Evolutionary conservation across 2,329 filamentous ascomycete species (phyloP).

Genomic region (Clarireedia paspali): DNA sequence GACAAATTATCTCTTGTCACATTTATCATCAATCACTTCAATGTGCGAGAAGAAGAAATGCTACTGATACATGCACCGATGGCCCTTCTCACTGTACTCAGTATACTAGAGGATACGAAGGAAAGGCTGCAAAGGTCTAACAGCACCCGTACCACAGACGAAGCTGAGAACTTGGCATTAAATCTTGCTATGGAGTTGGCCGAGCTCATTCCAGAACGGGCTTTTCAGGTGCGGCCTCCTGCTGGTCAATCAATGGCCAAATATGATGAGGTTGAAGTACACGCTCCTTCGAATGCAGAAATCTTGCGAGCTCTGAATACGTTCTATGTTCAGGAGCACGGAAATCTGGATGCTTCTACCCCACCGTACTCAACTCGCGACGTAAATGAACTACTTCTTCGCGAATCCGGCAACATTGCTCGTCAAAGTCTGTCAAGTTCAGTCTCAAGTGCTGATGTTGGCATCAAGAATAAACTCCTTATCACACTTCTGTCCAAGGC

Average conservation of each 20-base stretch:
- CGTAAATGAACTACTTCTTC: constrained; percentile 55
- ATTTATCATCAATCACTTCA: constrained; percentile 84
- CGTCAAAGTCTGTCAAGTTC: constrained; percentile 39
- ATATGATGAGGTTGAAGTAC: constrained; percentile 24
- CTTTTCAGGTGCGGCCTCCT: constrained; percentile 40
- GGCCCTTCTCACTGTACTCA: constrained; percentile 54
- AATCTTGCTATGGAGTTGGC: constrained; percentile 49
- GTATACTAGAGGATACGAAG: constrained; percentile 49
- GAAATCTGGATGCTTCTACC: constrained; percentile 54
- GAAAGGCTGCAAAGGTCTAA: constrained; percentile 29
- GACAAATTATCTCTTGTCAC: constrained; percentile 64
- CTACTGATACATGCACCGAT: constrained; percentile 76
- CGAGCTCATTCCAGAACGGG: constrained; percentile 56
- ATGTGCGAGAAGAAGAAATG: constrained; percentile 95
- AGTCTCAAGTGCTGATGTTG: constrained; percentile 40
- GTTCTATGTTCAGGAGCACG: constrained; percentile 66
- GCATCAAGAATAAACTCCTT: constrained; percentile 51
- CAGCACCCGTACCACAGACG: constrained; percentile 16
- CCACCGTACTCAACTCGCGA: constrained; percentile 50
- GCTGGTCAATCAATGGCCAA: constrained; percentile 21
- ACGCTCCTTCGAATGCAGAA: constrained; percentile 38
- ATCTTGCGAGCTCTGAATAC: constrained; percentile 52
- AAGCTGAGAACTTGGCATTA: constrained; percentile 30
- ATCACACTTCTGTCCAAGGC: constrained; percentile 49
- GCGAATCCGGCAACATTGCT: constrained; percentile 47